phyloP scores from a whole-genome alignment of 202 grass and related monocot genomes.

The Zoysia matrella region DNA sequence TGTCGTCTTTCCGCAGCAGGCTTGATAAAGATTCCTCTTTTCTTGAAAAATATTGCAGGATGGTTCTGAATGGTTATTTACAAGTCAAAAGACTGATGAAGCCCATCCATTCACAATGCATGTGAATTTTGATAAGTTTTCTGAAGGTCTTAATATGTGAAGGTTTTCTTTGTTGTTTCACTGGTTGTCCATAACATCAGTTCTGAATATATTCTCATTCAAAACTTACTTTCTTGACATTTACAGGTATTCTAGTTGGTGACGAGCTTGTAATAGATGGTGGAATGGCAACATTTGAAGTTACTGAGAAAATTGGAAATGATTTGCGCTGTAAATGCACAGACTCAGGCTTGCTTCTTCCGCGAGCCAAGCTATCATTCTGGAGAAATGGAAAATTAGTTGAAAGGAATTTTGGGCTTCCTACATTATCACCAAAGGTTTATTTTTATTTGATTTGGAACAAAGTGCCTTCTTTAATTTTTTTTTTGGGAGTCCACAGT shows the following conservation, averaged over 20 bases:
- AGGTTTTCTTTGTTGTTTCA: constrained; percentile 4
- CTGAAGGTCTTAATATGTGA: constrained; percentile 55
- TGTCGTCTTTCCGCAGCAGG: not conserved
- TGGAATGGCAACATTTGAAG: constrained; percentile 78
- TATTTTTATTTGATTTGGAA: constrained; percentile 22
- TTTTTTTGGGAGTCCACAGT: not conserved
- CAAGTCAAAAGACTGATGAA: constrained; percentile 45
- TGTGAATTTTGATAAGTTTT: constrained; percentile 69
- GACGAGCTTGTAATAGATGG: constrained; percentile 76
- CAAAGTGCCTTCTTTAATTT: not conserved
- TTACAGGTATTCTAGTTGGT: constrained; percentile 65
- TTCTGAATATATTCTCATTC: constrained; percentile 6
- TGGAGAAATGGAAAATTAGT: constrained; percentile 71
- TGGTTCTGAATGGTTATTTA: constrained; percentile 73
- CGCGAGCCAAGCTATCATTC: constrained; percentile 73
- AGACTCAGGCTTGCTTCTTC: constrained; percentile 72
- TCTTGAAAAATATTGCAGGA: constrained; percentile 42
- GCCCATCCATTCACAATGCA: constrained; percentile 53
- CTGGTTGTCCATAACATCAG: constrained; percentile 4
- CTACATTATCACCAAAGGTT: constrained; percentile 71
- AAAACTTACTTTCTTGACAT: constrained; percentile 31
- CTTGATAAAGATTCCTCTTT: constrained; percentile 23
- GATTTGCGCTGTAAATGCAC: constrained; percentile 67
- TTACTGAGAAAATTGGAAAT: constrained; percentile 61
- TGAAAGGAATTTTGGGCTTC: constrained; percentile 67